phyloP scores from a whole-genome alignment of 305 asterid genomes.

The Nicotiana rustica region DNA sequence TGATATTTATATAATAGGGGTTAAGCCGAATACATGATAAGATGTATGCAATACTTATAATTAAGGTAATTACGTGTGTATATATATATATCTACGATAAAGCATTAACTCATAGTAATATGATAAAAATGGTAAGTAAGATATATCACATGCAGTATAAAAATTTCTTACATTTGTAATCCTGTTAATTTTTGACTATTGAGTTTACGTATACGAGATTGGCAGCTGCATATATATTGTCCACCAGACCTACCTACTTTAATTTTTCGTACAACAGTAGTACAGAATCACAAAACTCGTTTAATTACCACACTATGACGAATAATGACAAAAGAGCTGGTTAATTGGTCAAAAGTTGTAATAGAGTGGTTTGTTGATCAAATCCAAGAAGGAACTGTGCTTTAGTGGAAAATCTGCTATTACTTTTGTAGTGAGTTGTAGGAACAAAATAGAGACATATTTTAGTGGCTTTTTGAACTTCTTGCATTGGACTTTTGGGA shows the following conservation, averaged over 20 bases:
- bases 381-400: slow-evolving; percentile 14
- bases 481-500: slow-evolving; percentile 36
- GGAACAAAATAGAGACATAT: slow-evolving; percentile 38
- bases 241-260: not conserved
- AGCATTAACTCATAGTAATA: too few relatives aligned
- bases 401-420: slow-evolving; percentile 34
- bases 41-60: not conserved
- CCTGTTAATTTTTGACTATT: not conserved
- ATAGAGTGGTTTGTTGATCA: slow-evolving; percentile 42
- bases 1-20: not conserved
- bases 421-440: slow-evolving; percentile 33
- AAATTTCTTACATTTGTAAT: not conserved
- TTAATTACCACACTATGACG: not conserved
- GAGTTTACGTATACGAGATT: not conserved
- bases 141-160: too few relatives aligned
- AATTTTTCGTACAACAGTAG: not conserved
- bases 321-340: slow-evolving; percentile 31
- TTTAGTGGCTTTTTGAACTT: slow-evolving; percentile 33
- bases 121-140: too few relatives aligned
- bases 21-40: not conserved
- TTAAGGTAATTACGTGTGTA: not conserved
- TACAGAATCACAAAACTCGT: not conserved
- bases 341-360: slow-evolving; percentile 41
- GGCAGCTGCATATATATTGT: not conserved
- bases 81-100: too few relatives aligned